Percentiles rank a stretch among this genome's conserved stretches.
phyloP scores from a whole-genome alignment of 352 stramenopile species.

The Globisporangium irregulare region DNA sequence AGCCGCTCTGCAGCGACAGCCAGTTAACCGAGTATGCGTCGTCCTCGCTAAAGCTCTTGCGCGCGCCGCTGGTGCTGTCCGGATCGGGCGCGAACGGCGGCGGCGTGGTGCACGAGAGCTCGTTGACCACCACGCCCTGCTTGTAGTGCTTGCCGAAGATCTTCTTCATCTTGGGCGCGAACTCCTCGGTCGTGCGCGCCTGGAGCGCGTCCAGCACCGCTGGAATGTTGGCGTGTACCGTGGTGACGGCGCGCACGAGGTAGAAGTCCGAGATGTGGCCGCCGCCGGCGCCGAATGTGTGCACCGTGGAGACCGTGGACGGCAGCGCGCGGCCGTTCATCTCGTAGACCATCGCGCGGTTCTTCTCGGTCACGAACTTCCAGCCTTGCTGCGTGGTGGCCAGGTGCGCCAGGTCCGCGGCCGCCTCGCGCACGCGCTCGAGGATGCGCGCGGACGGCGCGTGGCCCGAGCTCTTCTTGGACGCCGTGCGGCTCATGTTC shows the following conservation, averaged over 20 bases:
- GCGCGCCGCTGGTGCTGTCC: constrained; percentile 17
- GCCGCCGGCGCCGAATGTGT: constrained; percentile 44
- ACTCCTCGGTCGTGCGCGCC: constrained; percentile 41
- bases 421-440: constrained; percentile 55
- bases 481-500: constrained; percentile 49
- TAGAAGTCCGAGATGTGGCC: constrained; percentile 61
- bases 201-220: constrained; percentile 46
- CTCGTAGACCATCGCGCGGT: constrained; percentile 58
- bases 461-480: constrained; percentile 44
- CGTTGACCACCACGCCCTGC: constrained; percentile 52
- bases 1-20: constrained; percentile 43
- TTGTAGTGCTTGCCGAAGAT: constrained; percentile 58
- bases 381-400: constrained; percentile 41
- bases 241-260: constrained; percentile 60
- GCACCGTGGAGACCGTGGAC: constrained; percentile 31
- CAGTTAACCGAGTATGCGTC: constrained; percentile 71
- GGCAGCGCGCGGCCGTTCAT: constrained; percentile 51
- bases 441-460: constrained; percentile 61
- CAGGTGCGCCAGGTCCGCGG: constrained; percentile 50
- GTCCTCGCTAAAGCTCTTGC: constrained; percentile 46
- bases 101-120: constrained; percentile 56
- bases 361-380: constrained; percentile 49
- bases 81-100: constrained; percentile 40
- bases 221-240: constrained; percentile 41
- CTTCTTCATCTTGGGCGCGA: constrained; percentile 52